A percentile compares a stretch with the other conserved stretches of the same genome.
phyloP scores from a whole-genome alignment of 2,329 filamentous ascomycete genomes.

The Aureobasidium sp. region DNA sequence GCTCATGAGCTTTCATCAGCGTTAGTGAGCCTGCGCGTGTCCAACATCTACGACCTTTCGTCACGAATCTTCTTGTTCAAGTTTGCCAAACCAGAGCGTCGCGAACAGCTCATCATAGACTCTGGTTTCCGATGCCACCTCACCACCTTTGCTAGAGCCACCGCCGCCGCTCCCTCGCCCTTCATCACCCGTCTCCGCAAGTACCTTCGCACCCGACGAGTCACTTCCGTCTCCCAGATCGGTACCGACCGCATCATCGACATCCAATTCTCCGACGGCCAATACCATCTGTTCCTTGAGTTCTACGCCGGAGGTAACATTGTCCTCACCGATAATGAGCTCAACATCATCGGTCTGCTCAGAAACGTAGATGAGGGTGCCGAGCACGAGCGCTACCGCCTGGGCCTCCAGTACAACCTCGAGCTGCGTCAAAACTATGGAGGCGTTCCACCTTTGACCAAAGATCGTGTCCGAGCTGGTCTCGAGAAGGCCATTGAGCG shows the following conservation, averaged over 20 bases:
- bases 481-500: slow-evolving; percentile 58
- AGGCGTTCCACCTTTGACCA: slow-evolving; percentile 66
- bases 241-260: slow-evolving; percentile 92
- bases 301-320: slow-evolving; percentile 97
- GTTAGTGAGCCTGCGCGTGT: slow-evolving; percentile 69
- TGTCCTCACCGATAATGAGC: slow-evolving; percentile 76
- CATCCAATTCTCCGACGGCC: slow-evolving; percentile 84
- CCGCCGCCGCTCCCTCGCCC: slow-evolving; percentile 70
- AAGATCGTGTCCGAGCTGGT: slow-evolving; percentile 60
- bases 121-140: slow-evolving; percentile 94
- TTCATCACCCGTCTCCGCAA: slow-evolving; percentile 85
- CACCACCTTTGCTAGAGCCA: slow-evolving; percentile 81
- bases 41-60: slow-evolving; percentile 94
- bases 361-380: slow-evolving; percentile 73
- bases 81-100: slow-evolving; percentile 80
- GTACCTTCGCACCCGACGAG: slow-evolving; percentile 73
- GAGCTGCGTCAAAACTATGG: slow-evolving; percentile 76
- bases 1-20: slow-evolving; percentile 79
- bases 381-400: slow-evolving; percentile 72
- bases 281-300: slow-evolving; percentile 80
- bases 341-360: slow-evolving; percentile 73
- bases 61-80: slow-evolving; percentile 95
- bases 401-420: slow-evolving; percentile 70
- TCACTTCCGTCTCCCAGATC: slow-evolving; percentile 74
- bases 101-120: slow-evolving; percentile 86